Conservation (phyloP, 192 early-diverging fungal species). For the Mortierella alpina region DNA sequence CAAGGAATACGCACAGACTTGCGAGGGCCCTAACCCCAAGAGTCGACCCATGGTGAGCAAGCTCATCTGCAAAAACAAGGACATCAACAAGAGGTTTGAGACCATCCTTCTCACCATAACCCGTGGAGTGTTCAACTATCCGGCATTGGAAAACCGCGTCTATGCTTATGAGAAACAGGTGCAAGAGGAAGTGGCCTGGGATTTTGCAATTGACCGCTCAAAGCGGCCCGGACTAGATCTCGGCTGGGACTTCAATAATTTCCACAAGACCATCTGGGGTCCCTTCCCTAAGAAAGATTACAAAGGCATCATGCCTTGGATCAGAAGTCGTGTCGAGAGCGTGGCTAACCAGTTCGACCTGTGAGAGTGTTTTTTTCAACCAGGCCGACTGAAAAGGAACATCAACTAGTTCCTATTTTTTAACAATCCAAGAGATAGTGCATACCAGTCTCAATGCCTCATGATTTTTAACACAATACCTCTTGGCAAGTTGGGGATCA, state of each 20-base stretch:
- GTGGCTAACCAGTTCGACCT: no score
- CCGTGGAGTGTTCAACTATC: constrained; percentile 15
- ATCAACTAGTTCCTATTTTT: no score
- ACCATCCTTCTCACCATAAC: constrained; percentile 19
- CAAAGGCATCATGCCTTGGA: no score
- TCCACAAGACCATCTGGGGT: constrained; percentile 12
- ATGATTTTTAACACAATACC: no score
- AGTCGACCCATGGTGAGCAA: constrained; percentile 50
- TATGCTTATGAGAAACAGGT: constrained; percentile 49
- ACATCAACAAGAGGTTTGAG: constrained; percentile 37
- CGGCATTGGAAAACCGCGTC: constrained; percentile 24
- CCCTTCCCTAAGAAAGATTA: no score
- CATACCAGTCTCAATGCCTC: no score
- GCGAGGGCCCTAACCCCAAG: neutral
- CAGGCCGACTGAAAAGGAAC: no score
- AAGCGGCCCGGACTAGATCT: constrained; percentile 28
- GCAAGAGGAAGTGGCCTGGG: constrained; percentile 48
- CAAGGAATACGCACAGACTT: constrained; percentile 35
- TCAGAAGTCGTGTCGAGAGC: no score
- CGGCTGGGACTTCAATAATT: constrained; percentile 19
- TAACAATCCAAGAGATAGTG: no score
- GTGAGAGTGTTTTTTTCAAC: no score
- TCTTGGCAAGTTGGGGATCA: no score
- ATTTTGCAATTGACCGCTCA: constrained; percentile 30
- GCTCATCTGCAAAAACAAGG: constrained; percentile 35